phyloP scores from a whole-genome alignment of 441 rosid genomes.

The Gossypium gossypioides region DNA sequence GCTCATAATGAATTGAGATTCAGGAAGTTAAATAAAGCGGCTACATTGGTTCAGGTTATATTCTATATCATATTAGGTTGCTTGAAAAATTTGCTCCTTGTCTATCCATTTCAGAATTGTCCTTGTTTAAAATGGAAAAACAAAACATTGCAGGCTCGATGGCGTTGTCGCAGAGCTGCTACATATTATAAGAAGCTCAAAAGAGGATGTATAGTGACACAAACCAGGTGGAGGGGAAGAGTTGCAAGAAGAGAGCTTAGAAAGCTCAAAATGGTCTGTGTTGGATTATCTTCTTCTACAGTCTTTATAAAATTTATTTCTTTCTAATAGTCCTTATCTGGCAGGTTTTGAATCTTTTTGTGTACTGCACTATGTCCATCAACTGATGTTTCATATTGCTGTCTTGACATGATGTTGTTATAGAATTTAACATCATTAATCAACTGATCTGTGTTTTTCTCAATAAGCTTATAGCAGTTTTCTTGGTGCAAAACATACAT shows the following conservation, averaged over 20 bases:
- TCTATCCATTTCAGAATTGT: background rate
- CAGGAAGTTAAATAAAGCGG: constrained; percentile 64
- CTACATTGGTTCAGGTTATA: constrained; percentile 65
- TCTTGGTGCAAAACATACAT: background rate
- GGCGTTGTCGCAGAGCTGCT: constrained; percentile 61
- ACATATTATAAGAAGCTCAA: constrained; percentile 63
- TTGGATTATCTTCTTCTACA: constrained; percentile 1
- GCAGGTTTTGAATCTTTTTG: background rate
- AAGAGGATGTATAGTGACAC: constrained; percentile 62
- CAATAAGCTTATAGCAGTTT: background rate
- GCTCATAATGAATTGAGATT: constrained; percentile 74
- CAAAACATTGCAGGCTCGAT: constrained; percentile 48
- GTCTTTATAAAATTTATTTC: background rate
- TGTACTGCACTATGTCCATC: background rate
- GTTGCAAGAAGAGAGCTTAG: constrained; percentile 70
- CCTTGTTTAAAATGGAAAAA: background rate
- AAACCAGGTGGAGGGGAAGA: constrained; percentile 89
- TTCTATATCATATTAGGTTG: constrained; percentile 6
- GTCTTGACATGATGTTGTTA: background rate
- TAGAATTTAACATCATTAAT: background rate
- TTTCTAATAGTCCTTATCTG: background rate
- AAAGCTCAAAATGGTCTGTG: constrained; percentile 86
- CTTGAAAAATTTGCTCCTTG: background rate
- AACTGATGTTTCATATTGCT: background rate
- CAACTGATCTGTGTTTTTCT: background rate